phyloP scores from a whole-genome alignment of 2,329 filamentous ascomycete genomes.

The Chrysoporthe austroafricana region DNA sequence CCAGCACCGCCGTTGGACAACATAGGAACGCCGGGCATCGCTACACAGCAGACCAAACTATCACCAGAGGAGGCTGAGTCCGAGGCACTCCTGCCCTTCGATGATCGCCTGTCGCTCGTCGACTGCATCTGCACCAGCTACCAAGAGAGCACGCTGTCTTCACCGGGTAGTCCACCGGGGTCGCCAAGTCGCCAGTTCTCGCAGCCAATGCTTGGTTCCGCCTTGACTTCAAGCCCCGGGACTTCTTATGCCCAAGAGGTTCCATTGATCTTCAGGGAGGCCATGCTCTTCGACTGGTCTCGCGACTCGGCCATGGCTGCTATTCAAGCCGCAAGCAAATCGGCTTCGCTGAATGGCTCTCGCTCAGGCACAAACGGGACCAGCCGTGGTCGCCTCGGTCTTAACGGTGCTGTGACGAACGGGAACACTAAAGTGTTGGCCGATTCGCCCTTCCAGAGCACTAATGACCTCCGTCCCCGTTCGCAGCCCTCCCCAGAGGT shows the following conservation, averaged over 20 bases:
- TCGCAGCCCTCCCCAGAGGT: constrained; percentile 45
- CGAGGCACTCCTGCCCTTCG: constrained; percentile 74
- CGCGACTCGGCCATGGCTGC: constrained; percentile 72
- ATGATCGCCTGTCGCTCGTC: constrained; percentile 72
- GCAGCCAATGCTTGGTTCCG: constrained; percentile 62
- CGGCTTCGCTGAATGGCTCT: constrained; percentile 77
- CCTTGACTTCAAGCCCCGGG: constrained; percentile 42
- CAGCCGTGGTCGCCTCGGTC: constrained; percentile 59
- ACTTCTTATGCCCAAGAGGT: constrained; percentile 57
- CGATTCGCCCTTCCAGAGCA: constrained; percentile 52
- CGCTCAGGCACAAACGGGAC: constrained; percentile 64
- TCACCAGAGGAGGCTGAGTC: constrained; percentile 59
- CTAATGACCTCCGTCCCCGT: constrained; percentile 54
- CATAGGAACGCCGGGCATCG: constrained; percentile 58
- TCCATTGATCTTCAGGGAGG: constrained; percentile 69
- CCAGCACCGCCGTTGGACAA: constrained; percentile 68
- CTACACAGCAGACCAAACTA: constrained; percentile 49
- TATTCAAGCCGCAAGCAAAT: constrained; percentile 70
- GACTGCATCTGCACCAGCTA: constrained; percentile 77
- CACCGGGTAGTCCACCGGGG: constrained; percentile 69
- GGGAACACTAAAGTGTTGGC: constrained; percentile 40
- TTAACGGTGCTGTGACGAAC: constrained; percentile 52
- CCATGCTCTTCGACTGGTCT: constrained; percentile 81
- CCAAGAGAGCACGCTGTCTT: constrained; percentile 62
- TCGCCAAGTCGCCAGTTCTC: constrained; percentile 70